A percentile compares a stretch with the other conserved stretches of the same genome.
These are phyloP conservation scores for Brasenia schreberi DNA, from an alignment of 164 flowering plant species.

Conservation along the genomic window DNA sequence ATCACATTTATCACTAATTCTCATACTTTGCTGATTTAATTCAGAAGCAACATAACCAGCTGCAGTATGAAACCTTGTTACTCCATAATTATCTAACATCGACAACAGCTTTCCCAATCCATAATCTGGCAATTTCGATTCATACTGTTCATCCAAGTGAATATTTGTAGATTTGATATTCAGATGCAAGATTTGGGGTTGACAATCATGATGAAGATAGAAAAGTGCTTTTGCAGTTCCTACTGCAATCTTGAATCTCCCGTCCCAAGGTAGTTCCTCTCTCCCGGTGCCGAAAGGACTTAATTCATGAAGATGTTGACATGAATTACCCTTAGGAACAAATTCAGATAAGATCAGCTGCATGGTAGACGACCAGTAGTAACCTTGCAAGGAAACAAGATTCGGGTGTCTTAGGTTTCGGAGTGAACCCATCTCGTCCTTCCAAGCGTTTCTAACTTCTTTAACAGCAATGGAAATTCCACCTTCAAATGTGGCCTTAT, in stretches of 20 bases:
- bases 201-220: slow-evolving; percentile 92
- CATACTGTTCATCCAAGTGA: slow-evolving; percentile 55
- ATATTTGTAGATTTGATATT: slow-evolving; percentile 89
- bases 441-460: slow-evolving; percentile 86
- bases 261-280: slow-evolving; percentile 52
- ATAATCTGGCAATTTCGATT: slow-evolving; percentile 75
- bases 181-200: slow-evolving; percentile 77
- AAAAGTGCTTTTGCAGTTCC: slow-evolving; percentile 89
- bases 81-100: slow-evolving; percentile 44
- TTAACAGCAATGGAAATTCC: slow-evolving; percentile 86
- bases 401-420: slow-evolving; percentile 66
- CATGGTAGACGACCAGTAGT: too few relatives aligned
- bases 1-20: slow-evolving; percentile 77
- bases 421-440: slow-evolving; percentile 75
- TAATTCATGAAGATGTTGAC: too few relatives aligned
- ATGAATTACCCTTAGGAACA: too few relatives aligned
- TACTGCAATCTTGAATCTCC: slow-evolving; percentile 75
- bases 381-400: too few relatives aligned
- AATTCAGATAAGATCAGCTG: too few relatives aligned
- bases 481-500: slow-evolving; percentile 72
- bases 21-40: slow-evolving; percentile 50
- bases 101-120: slow-evolving; percentile 73
- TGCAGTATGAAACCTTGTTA: slow-evolving; percentile 61
- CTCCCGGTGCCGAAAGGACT: slow-evolving; percentile 41
- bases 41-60: slow-evolving; percentile 95